phyloP scores from a whole-genome alignment of 768 basidiomycete genomes.

The Macrocybe gigantea region DNA sequence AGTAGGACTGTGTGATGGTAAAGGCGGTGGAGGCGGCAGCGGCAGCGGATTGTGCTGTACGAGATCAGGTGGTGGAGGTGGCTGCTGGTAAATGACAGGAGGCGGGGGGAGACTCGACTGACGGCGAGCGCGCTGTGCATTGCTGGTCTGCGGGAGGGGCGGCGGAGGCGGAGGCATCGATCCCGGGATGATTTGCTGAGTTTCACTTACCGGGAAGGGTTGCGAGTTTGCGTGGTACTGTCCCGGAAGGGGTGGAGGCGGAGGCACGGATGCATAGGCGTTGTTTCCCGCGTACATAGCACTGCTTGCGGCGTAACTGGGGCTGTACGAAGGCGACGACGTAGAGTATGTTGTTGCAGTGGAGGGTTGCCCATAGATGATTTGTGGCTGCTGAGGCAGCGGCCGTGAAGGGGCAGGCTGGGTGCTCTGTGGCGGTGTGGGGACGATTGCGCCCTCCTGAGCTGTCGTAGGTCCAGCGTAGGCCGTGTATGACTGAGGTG shows the following conservation, averaged over 20 bases:
- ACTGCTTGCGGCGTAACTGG: constrained; percentile 22
- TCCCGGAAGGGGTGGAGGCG: constrained; percentile 23
- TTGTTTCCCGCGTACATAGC: constrained; percentile 17
- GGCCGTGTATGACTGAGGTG: background rate
- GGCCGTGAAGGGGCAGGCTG: constrained; percentile 33
- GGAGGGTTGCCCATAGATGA: constrained; percentile 27
- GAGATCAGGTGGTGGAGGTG: constrained; percentile 23
- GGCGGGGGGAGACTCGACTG: constrained; percentile 48
- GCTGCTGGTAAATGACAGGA: constrained; percentile 38
- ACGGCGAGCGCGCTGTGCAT: constrained; percentile 21
- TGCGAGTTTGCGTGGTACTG: constrained; percentile 12
- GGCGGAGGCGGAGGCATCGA: constrained; percentile 26
- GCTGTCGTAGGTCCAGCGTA: constrained; percentile 9
- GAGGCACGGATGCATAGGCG: constrained; percentile 26
- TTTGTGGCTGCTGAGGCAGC: constrained; percentile 40
- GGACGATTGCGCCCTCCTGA: constrained; percentile 25
- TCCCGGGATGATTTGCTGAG: constrained; percentile 23
- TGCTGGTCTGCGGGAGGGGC: constrained; percentile 22
- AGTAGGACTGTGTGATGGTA: constrained; percentile 14
- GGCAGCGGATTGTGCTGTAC: constrained; percentile 20
- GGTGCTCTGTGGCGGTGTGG: constrained; percentile 16
- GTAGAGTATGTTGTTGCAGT: constrained; percentile 23
- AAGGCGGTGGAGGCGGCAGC: constrained; percentile 33
- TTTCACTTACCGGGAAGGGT: constrained; percentile 7
- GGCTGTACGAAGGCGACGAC: constrained; percentile 18